Conservation (phyloP, 129 eudicot species). For the Pseudognaphalium luteoalbum region DNA sequence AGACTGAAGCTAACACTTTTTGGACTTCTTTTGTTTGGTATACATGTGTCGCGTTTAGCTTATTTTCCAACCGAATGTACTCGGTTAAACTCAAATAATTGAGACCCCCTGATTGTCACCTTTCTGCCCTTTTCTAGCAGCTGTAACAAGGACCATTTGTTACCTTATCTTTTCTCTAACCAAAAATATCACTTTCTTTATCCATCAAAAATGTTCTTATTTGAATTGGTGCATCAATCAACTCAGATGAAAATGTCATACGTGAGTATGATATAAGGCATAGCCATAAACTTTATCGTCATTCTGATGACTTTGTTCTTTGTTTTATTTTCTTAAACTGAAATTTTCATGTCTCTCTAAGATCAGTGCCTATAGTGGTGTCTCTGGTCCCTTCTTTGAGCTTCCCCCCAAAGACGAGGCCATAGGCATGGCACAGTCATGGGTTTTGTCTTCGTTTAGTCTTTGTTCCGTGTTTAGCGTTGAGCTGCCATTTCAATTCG, state of each 20-base stretch:
- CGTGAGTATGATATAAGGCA: no score
- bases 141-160: not conserved
- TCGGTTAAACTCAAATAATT: not conserved
- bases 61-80: not conserved
- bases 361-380: no score
- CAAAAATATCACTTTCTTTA: not conserved
- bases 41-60: slow-evolving; percentile 1
- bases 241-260: not conserved
- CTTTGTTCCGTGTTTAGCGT: no score
- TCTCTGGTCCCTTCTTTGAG: no score
- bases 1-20: not conserved
- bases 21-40: not conserved
- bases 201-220: not conserved
- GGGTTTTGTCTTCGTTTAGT: no score
- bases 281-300: no score
- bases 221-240: not conserved
- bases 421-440: no score
- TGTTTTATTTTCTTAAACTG: no score
- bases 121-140: not conserved
- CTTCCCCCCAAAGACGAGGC: no score
- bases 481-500: no score
- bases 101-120: not conserved
- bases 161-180: not conserved
- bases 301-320: no score
- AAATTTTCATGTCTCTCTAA: no score